Base-by-base conservation (phyloP, 371 early-diverging fungal species). In the Blastocladiella emersonii region DNA sequence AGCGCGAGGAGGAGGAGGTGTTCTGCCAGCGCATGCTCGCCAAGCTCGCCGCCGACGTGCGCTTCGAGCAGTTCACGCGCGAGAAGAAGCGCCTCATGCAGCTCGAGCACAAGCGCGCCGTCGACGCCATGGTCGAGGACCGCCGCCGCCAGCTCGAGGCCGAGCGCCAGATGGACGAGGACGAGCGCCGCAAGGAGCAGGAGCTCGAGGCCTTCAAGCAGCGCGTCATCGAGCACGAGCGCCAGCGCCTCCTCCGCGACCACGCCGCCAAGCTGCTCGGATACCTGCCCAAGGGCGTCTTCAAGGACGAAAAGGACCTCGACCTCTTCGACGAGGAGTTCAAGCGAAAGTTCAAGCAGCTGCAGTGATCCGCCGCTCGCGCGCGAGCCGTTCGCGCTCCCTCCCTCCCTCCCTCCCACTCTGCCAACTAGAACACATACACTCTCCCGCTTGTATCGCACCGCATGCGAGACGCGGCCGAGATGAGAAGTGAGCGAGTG, bases 291-390 rank as follows among this genome's bases (percentile, higher is more conserved):
- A 39, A 39, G 5, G 5, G 39, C 39, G 39, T 8, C 13, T 39
- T 5, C 8, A 70, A 75, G 10, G 77, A 79, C 61, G 64, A 71
- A 34, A 65, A 69, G 56, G 78, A 79, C 45, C 63, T 78, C 15
- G 76, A 71, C 15, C 65, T 76, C 12, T 79, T 79, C 64, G 80
- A 79, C 64, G 75, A 75, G 36, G 76, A 77, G 65, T 78, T 78
- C 56, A 56, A 56, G 23, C 56, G 56, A 13, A 56, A 34, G 34
- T 27, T 57, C 8, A 21, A 57, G 57, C 25, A 39, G 39, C 39
- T 8, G 5, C 39, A 39, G n/a, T n/a, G n/a, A n/a, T n/a, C n/a
- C n/a, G n/a, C n/a, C n/a, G n/a, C n/a, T n/a, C n/a, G n/a, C n/a
- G n/a, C n/a, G n/a, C n/a, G n/a, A n/a, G n/a, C n/a, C n/a, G n/a